These are phyloP conservation scores for Periconia macrospinosa DNA, from an alignment of 2,329 filamentous ascomycete species.

Conservation along the genomic window DNA sequence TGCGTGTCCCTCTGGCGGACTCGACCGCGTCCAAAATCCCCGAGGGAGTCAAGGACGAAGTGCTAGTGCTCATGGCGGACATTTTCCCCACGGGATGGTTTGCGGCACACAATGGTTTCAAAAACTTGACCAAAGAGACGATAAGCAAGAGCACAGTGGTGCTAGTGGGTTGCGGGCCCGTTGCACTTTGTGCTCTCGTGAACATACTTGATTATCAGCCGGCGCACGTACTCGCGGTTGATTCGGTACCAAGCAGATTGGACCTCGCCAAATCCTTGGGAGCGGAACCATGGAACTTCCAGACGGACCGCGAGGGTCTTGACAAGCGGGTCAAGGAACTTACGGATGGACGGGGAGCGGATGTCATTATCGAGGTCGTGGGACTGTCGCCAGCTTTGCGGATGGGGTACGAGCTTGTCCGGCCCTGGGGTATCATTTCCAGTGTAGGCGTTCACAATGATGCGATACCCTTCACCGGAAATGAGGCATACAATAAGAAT, in stretches of 20 bases:
- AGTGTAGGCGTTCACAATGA: conserved; percentile 54
- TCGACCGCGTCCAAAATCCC: conserved; percentile 77
- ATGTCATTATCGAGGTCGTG: conserved; percentile 69
- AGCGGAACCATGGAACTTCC: conserved; percentile 81
- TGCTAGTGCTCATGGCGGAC: conserved; percentile 85
- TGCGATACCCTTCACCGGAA: conserved; percentile 52
- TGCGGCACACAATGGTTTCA: conserved; percentile 77
- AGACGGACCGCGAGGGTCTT: conserved; percentile 66
- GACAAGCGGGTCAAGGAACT: conserved; percentile 70
- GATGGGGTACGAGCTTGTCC: conserved; percentile 52
- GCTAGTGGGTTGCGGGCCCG: conserved; percentile 76
- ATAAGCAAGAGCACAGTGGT: conserved; percentile 71
- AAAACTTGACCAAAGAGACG: conserved; percentile 59
- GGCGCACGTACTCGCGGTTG: conserved; percentile 75
- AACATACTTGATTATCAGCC: conserved; percentile 76
- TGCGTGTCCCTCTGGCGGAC: conserved; percentile 73
- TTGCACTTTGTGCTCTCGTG: conserved; percentile 81
- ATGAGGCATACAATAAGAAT: conserved; percentile 55
- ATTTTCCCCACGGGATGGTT: conserved; percentile 87
- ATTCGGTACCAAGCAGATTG: conserved; percentile 74
- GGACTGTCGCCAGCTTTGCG: conserved; percentile 52
- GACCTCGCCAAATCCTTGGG: conserved; percentile 73
- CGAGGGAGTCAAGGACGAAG: conserved; percentile 69
- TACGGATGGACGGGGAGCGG: conserved; percentile 79
- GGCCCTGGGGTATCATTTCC: conserved; percentile 53